Conservation (phyloP, 1,284 basidiomycete species). For the Cerrena zonata region DNA sequence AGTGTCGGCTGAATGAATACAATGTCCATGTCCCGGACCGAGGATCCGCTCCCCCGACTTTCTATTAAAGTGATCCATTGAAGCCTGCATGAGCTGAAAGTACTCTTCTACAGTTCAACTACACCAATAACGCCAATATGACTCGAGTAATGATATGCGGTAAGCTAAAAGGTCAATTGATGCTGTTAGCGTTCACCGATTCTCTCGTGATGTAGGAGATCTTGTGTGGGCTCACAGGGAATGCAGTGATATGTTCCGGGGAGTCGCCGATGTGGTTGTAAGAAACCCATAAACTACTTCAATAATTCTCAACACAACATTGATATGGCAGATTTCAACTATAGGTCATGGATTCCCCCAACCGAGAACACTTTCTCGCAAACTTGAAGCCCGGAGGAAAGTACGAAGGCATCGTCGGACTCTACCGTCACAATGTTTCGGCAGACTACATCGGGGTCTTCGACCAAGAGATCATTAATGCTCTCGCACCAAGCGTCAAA, state of each 20-base stretch:
- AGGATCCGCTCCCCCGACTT: too few relatives aligned
- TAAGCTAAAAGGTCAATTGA: constrained; percentile 3
- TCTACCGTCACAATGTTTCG: constrained; percentile 75
- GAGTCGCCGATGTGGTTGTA: constrained; percentile 73
- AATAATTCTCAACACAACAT: background rate
- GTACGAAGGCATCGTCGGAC: constrained; percentile 69
- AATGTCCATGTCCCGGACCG: too few relatives aligned
- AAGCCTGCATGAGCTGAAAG: too few relatives aligned
- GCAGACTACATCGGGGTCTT: constrained; percentile 69
- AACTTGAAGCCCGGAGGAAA: constrained; percentile 62
- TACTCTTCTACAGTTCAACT: background rate
- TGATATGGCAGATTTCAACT: background rate
- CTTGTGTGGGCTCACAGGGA: constrained; percentile 81
- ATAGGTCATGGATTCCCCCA: constrained; percentile 50
- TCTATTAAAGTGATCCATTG: too few relatives aligned
- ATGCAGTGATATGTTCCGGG: constrained; percentile 56
- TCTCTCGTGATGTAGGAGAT: constrained; percentile 38
- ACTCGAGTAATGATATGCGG: constrained; percentile 20
- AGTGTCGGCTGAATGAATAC: too few relatives aligned
- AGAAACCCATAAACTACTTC: constrained; percentile 25
- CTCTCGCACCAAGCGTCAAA: constrained; percentile 62
- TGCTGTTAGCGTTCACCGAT: background rate
- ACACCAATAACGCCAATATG: constrained; percentile 8
- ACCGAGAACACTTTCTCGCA: constrained; percentile 64
- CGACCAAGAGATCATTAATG: constrained; percentile 70